These are phyloP conservation scores for Dryadomyces quercus-mongolicae DNA, from an alignment of 2,329 filamentous ascomycete species.

Conservation along the genomic window DNA sequence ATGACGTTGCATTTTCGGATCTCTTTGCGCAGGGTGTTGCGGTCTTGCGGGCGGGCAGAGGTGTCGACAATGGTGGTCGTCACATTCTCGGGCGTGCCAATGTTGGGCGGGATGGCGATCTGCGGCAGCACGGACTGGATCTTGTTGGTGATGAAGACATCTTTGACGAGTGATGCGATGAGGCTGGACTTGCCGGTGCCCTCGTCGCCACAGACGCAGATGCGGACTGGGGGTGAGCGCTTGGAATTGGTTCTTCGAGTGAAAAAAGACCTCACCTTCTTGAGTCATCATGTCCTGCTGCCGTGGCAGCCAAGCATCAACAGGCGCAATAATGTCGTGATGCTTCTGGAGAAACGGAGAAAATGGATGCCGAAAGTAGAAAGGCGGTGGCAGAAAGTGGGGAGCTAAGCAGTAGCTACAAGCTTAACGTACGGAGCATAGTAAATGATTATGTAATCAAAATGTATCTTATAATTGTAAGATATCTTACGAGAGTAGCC, in stretches of 20 bases:
- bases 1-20: constrained; percentile 97
- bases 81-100: constrained; percentile 91
- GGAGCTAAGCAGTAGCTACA: not conserved
- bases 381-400: not conserved
- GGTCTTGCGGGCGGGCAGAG: constrained; percentile 85
- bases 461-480: too few species aligned
- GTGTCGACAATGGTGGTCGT: constrained; percentile 97
- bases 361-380: not conserved
- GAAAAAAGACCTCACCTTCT: not conserved
- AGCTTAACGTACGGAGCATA: too few species aligned
- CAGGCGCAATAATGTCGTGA: too few species aligned
- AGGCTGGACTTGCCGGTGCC: constrained; percentile 88
- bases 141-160: constrained; percentile 90
- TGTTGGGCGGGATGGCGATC: constrained; percentile 86
- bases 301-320: not conserved
- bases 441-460: too few species aligned
- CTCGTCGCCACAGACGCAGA: constrained; percentile 95
- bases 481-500: too few species aligned
- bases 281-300: not conserved
- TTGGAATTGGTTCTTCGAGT: not conserved
- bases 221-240: constrained; percentile 48
- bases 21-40: constrained; percentile 80
- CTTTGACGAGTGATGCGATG: constrained; percentile 92
- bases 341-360: not conserved
- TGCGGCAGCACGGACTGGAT: constrained; percentile 90